Evolutionary conservation across 768 basidiomycete genomes (phyloP), one percentile per base, ranked within the genome.

Genomic region (Trametes meyenii): DNA sequence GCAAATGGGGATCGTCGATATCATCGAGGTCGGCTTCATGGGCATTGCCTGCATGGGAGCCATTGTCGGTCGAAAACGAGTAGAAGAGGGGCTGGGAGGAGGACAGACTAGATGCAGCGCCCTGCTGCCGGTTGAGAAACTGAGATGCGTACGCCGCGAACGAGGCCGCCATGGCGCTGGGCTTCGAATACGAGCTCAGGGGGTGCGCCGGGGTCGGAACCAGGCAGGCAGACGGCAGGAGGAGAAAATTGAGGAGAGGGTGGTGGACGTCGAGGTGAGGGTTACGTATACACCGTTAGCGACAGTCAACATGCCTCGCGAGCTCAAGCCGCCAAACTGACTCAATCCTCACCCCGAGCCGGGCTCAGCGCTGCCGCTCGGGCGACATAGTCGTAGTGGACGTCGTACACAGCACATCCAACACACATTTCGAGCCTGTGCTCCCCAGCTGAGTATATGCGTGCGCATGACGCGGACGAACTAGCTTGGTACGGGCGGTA

Each of bases 121-220:
- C 77, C 60, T 76, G 80, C 68, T 84, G 85, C 66, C 83, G 81
- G 71, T 81, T 86, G 72, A 92, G 78, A 71, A 91, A 92, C 67
- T 91, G 89, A 45, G 90, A 92, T 51, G 90, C 90, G 77, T 89
- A 92, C 52, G 85, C 85, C 66, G 89, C 87, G 75, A 92, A 92
- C 39, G 90, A 89, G 66, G 88, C 82, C 50, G 86, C 82, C 81
- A 81, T 81, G 43, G 62, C 57, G 53, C 14, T 13, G 44, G 17
- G 54, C 49, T 23, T 46, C 55, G 53, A 21, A 48, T 35, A 35
- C 5, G 39, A 39, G 53, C 46, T 19, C 48, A 29, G 23, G 13
- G 19, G 1, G 23, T 40, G 53, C 45, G 45, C 58, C 62, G 59
- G 54, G 29, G 62, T 52, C 19, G 58, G 43, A 35, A 19, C 40